Evolutionary conservation across 2,329 filamentous ascomycete genomes (phyloP).

Genomic region (Lachnellula willkommii): DNA sequence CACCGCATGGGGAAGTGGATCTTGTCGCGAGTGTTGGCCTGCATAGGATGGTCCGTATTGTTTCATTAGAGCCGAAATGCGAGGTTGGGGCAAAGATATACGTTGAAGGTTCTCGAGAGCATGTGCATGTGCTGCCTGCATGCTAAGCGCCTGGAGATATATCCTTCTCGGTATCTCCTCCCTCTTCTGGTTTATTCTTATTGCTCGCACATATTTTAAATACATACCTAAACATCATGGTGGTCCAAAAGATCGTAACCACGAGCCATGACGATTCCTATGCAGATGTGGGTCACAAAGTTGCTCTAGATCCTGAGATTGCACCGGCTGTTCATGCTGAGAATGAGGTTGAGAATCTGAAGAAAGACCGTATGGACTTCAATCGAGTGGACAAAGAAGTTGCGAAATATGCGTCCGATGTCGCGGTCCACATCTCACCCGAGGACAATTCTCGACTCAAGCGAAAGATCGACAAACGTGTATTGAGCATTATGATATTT

Average conservation of each 20-base stretch:
- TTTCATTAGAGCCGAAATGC: too few relatives aligned
- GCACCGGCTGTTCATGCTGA: constrained; percentile 6
- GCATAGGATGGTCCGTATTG: too few relatives aligned
- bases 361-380: constrained; percentile 43
- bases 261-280: background rate
- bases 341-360: constrained; percentile 34
- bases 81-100: too few relatives aligned
- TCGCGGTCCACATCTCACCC: constrained; percentile 50
- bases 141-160: too few relatives aligned
- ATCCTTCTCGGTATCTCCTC: too few relatives aligned
- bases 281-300: background rate
- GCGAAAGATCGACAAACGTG: constrained; percentile 59
- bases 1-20: background rate
- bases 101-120: too few relatives aligned
- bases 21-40: background rate
- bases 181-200: too few relatives aligned
- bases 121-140: too few relatives aligned
- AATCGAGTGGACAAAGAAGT: constrained; percentile 62
- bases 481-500: constrained; percentile 64
- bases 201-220: background rate
- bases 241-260: constrained; percentile 4
- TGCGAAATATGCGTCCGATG: constrained; percentile 59
- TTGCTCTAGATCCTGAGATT: constrained; percentile 1
- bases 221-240: background rate
- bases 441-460: constrained; percentile 54